Evolutionary conservation across 768 basidiomycete species (phyloP), one percentile per base, ranked within the genome.

Genomic region (Lactifluus echinatus): DNA sequence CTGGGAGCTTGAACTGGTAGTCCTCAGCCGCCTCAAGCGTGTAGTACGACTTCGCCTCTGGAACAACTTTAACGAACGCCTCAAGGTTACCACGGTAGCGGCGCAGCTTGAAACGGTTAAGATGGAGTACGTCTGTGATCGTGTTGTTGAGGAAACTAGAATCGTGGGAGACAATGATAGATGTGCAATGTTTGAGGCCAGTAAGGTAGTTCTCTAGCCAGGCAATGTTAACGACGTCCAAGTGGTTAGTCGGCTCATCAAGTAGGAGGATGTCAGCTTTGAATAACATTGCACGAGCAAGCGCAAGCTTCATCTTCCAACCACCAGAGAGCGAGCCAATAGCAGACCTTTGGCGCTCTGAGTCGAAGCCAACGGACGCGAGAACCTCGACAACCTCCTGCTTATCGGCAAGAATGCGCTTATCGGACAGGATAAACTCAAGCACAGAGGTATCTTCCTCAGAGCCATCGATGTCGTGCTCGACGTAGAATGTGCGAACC

Each of bases 241-340:
- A 82, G 72, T 92, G 89, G 79, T 92, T 92, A 76, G 93, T 96
- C 44, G 93, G 93, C 77, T 96, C 93, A 73, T 96, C 93, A 63
- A 95, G 89, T 26, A 96, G 76, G 50, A 97, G 84, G 68, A 97
- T 97, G 68, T 97, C 94, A 61, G 94, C 94, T 77, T 88, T 90
- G 88, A 97, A 97, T 44, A 97, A 80, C 84, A 97, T 95, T 49
- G 94, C 94, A 61, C 94, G 84, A 57, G 94, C 94, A 60, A 97
- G 83, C 39, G 94, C 94, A 62, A 97, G 86, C 82, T 96, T 97
- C 94, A 97, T 97, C 82, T 97, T 97, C 94, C 94, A 96, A 78
- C 94, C 94, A 82, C 94, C 94, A 43, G 94, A 97, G 39, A 97
- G 77, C 57, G 84, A 84, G 63, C 93, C 91, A 63, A 96, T 96